Conservation (phyloP, 2,329 filamentous ascomycete species). For the Phaeosphaeria sp. region DNA sequence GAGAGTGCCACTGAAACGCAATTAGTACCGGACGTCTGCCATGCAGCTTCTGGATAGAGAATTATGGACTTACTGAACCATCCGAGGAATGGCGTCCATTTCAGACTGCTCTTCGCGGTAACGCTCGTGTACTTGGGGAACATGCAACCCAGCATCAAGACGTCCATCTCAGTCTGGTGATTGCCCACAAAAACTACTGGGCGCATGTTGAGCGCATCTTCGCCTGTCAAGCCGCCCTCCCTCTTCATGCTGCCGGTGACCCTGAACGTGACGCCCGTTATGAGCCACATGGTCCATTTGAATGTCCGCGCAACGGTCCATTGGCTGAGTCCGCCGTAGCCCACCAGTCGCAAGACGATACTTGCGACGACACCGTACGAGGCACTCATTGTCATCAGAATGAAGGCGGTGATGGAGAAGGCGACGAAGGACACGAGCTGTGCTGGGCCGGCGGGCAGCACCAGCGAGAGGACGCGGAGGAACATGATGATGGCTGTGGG, state of each 20-base stretch:
- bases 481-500: slow-evolving; percentile 36
- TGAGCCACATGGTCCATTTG: slow-evolving; percentile 76
- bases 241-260: slow-evolving; percentile 58
- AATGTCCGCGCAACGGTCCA: slow-evolving; percentile 84
- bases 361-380: slow-evolving; percentile 79
- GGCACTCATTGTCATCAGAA: slow-evolving; percentile 53
- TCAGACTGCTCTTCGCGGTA: slow-evolving; percentile 87
- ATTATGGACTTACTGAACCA: slow-evolving; percentile 75
- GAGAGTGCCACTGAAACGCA: slow-evolving; percentile 70
- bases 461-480: slow-evolving; percentile 35
- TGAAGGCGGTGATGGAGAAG: slow-evolving; percentile 60
- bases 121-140: slow-evolving; percentile 93
- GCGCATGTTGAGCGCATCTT: slow-evolving; percentile 53
- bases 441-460: slow-evolving; percentile 37
- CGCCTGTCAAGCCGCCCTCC: slow-evolving; percentile 38
- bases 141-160: slow-evolving; percentile 85
- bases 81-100: slow-evolving; percentile 81
- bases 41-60: not conserved
- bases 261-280: slow-evolving; percentile 79
- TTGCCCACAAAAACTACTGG: slow-evolving; percentile 93
- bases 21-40: slow-evolving; percentile 5
- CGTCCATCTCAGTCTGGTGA: slow-evolving; percentile 95
- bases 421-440: slow-evolving; percentile 67
- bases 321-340: slow-evolving; percentile 79
- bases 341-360: slow-evolving; percentile 72